phyloP scores from a whole-genome alignment of 2,329 filamentous ascomycete genomes.

The Thelonectria olida region DNA sequence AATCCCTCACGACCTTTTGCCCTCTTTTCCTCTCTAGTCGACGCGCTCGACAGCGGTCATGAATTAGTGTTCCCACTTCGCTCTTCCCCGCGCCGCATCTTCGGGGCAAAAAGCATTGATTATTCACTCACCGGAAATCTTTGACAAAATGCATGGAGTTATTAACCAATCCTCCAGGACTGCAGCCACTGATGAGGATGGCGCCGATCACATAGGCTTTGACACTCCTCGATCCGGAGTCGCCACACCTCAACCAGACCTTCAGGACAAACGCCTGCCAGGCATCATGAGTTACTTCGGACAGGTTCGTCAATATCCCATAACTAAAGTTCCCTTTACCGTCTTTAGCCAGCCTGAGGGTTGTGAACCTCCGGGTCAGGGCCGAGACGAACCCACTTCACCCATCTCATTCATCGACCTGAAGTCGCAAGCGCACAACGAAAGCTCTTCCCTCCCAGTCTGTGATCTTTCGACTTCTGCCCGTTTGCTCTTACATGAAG shows the following conservation, averaged over 20 bases:
- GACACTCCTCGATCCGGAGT: constrained; percentile 90
- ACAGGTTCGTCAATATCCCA: constrained; percentile 94
- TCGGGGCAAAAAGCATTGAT: constrained; percentile 41
- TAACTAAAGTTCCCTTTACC: constrained; percentile 50
- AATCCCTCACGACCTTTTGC: constrained; percentile 29
- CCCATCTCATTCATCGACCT: constrained; percentile 45
- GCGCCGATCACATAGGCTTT: constrained; percentile 80
- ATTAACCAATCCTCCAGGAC: constrained; percentile 64
- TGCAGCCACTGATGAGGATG: constrained; percentile 72
- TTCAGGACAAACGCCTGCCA: constrained; percentile 92
- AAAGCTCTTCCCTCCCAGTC: constrained; percentile 37
- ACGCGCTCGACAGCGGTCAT: constrained; percentile 51
- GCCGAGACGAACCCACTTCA: constrained; percentile 41
- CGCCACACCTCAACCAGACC: constrained; percentile 92
- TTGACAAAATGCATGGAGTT: constrained; percentile 55
- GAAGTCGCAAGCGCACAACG: constrained; percentile 40
- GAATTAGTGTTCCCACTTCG: constrained; percentile 52
- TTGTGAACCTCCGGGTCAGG: constrained; percentile 36
- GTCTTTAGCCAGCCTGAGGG: constrained; percentile 51
- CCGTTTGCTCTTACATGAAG: constrained; percentile 37
- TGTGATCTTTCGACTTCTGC: constrained; percentile 32
- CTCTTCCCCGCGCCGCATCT: constrained; percentile 41
- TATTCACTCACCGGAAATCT: constrained; percentile 41
- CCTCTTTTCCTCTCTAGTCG: constrained; percentile 40
- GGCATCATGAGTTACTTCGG: constrained; percentile 98